A percentile compares a stretch with the other conserved stretches of the same genome.
These are phyloP conservation scores for Fusarium hainanense DNA, from an alignment of 2,329 filamentous ascomycete genomes.

Conservation along the genomic window DNA sequence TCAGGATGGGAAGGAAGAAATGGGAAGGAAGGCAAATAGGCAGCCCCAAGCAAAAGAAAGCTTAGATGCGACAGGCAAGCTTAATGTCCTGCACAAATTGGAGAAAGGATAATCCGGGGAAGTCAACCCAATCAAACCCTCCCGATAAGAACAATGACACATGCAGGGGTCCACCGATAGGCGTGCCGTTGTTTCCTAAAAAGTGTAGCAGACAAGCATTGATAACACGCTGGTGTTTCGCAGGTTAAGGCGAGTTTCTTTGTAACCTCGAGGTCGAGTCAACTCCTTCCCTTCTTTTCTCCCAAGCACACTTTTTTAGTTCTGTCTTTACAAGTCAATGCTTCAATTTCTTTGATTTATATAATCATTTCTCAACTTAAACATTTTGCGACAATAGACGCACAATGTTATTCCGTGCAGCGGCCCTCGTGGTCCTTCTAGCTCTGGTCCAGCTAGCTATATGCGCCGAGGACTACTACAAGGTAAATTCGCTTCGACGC, in stretches of 20 bases:
- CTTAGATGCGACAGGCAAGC: conserved; percentile 19
- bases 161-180: conserved; percentile 37
- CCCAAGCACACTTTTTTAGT: conserved; percentile 5
- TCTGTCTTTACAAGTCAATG: conserved; percentile 1
- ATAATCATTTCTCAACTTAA: neutral
- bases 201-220: conserved; percentile 38
- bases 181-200: conserved; percentile 18
- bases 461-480: conserved; percentile 81
- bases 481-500: conserved; percentile 59
- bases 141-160: conserved; percentile 37
- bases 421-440: conserved; percentile 63
- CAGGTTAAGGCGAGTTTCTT: conserved; percentile 19
- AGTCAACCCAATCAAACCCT: conserved; percentile 32
- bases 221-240: conserved; percentile 53
- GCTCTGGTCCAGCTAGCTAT: conserved; percentile 64
- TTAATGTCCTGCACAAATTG: conserved; percentile 10
- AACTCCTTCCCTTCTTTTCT: conserved; percentile 15
- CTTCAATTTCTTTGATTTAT: neutral
- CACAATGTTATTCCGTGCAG: conserved; percentile 65
- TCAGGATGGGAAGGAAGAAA: neutral
- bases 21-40: neutral
- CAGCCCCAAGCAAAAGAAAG: conserved; percentile 16
- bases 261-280: conserved; percentile 9
- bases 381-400: conserved; percentile 25
- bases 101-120: conserved; percentile 38